Percentiles rank a stretch among this genome's conserved stretches.
Conservation (phyloP, 345 rosid species). For the Gynandropsis gynandra region DNA sequence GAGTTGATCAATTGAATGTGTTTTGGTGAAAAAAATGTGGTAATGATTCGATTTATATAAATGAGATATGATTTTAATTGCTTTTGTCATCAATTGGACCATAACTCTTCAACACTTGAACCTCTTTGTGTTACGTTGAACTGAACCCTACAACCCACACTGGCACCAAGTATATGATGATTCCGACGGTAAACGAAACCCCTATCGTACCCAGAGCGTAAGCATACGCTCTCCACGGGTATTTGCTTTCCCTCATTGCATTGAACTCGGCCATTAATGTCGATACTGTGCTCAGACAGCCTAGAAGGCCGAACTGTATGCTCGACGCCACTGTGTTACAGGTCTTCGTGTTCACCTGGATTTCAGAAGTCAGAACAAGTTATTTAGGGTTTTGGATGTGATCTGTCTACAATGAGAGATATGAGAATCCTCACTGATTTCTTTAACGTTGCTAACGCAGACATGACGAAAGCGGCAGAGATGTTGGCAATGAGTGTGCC, state of each 20-base stretch:
- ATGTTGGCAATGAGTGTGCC: slow-evolving; percentile 83
- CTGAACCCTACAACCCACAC: slow-evolving; percentile 37
- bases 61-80: too few species aligned
- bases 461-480: slow-evolving; percentile 71
- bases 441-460: slow-evolving; percentile 55
- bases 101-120: too few species aligned
- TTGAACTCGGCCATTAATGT: slow-evolving; percentile 87
- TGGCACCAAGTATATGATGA: slow-evolving; percentile 49
- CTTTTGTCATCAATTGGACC: too few species aligned
- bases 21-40: too few species aligned
- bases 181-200: slow-evolving; percentile 46
- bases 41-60: too few species aligned
- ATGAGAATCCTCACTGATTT: slow-evolving; percentile 41
- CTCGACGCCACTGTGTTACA: slow-evolving; percentile 45
- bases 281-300: slow-evolving; percentile 84
- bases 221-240: slow-evolving; percentile 68
- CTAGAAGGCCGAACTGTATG: slow-evolving; percentile 71
- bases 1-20: too few species aligned
- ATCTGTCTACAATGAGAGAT: slow-evolving; percentile 3
- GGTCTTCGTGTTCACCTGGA: slow-evolving; percentile 48
- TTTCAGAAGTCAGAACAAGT: slow-evolving; percentile 2
- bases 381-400: slow-evolving; percentile 7
- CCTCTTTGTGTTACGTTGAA: slow-evolving; percentile 15
- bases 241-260: slow-evolving; percentile 64
- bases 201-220: slow-evolving; percentile 46